Base-by-base conservation (phyloP, 331 rosid genomes). In the Telfairia occidentalis region DNA sequence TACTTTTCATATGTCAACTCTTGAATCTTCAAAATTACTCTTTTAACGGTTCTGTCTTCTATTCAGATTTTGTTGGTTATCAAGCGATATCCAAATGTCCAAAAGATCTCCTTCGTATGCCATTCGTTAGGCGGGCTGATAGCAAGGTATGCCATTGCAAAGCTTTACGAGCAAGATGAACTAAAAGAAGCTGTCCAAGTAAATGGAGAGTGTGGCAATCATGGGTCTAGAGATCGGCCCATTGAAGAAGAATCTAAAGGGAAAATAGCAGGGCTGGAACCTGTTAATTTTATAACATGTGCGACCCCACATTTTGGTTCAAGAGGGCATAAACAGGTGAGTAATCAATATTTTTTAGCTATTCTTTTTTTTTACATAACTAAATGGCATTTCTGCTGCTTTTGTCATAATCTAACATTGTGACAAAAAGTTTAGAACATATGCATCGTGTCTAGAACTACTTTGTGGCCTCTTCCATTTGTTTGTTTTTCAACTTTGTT, bases 221-320 rank as follows among this genome's bases (percentile, higher is more conserved):
- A 82, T 32, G 79, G 75, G 82, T 81, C 82, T 32, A 77, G 77
- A 71, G 80, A 85, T 79, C 81, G 72, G 48, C 29, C 74, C 58
- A 70, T 5, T n/a, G 87, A 80, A 32, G 76, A 76, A 75, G 85
- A 78, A 71, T 63, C 70, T 75, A 79, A 80, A 82, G 85, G 96
- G 5, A 88, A 82, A 87, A 87, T 91, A 83, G 98, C 98, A 76
- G 97, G 97, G 63, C 75, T 94, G 70, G 91, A 87, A 80, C 96
- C 98, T 1, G 53, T 91, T 69, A 94, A 91, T 82, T 94, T 91
- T 80, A 88, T 94, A 74, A 86, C 92, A 35, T 85, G 70, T 9
- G 97, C 97, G 15, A 89, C 98, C 6, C 98, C 98, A 32, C 98
- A 94, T 83, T 92, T 94, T 8, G 98, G 98, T 79, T 80, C 97